phyloP scores from a whole-genome alignment of 108 stramenopile species.

The Aurantiochytrium sp. region DNA sequence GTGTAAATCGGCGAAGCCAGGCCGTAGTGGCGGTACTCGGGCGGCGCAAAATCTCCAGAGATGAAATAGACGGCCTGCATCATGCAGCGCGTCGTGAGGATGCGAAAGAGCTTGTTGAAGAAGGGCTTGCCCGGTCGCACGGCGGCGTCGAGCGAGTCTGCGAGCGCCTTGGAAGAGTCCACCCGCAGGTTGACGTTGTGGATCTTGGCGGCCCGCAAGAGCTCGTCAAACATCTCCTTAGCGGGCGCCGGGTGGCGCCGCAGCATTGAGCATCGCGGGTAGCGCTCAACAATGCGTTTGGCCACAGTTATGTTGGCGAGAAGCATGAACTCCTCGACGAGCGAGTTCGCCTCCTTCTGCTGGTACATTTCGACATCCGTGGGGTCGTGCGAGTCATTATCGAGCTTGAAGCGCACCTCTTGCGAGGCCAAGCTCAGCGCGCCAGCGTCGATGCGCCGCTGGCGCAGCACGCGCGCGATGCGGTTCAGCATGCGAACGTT shows the following conservation, averaged over 20 bases:
- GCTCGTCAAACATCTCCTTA: conserved; percentile 82
- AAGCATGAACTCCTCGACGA: conserved; percentile 99
- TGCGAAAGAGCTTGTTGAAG: conserved; percentile 90
- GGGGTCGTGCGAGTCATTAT: conserved; percentile 90
- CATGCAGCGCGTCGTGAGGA: conserved; percentile 92
- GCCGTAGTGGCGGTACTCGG: conserved; percentile 82
- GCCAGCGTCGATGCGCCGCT: conserved; percentile 78
- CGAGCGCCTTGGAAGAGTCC: conserved; percentile 80
- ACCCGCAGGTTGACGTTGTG: conserved; percentile 75
- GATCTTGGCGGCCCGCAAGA: conserved; percentile 79
- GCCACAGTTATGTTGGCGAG: conserved; percentile 95
- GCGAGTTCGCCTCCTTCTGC: conserved; percentile 77
- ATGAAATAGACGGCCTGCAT: conserved; percentile 76
- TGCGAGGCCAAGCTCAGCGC: conserved; percentile 94
- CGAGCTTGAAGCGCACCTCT: conserved; percentile 92
- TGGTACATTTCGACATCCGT: conserved; percentile 91
- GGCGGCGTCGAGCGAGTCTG: conserved; percentile 87
- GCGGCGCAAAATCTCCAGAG: conserved; percentile 71
- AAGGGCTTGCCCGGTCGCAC: conserved; percentile 69
- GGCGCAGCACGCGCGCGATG: conserved; percentile 9
- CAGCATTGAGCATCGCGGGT: conserved; percentile 81
- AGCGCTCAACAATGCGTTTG: conserved; percentile 81
- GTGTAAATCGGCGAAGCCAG: conserved; percentile 98
- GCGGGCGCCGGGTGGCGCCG: conserved; percentile 94
- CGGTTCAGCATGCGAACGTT: not conserved